Base-by-base conservation (phyloP, 1,284 basidiomycete genomes). In the Ganoderma resinaceum region DNA sequence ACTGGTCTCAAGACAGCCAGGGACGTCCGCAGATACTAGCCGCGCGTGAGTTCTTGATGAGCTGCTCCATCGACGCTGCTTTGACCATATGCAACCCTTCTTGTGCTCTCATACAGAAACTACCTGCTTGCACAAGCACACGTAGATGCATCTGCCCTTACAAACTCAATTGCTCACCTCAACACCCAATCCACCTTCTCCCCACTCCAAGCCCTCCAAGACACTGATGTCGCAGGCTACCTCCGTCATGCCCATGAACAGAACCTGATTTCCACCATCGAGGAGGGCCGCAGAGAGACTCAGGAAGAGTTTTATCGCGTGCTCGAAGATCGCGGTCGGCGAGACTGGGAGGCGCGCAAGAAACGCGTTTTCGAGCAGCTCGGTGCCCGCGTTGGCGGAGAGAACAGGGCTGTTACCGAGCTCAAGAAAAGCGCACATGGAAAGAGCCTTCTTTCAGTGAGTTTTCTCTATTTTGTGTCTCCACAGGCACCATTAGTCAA, bases 181-280 rank as follows among this genome's bases (percentile, higher is more conserved):
- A 95, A 96, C 78, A 90, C 95, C 0, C 84, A 91, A 0, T 85
- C 91, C n/a, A 95, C 95, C 0, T 97, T 97, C 78, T 91, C 95
- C 42, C 95, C 95, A 0, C 83, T 97, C 16, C 94, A 96, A 76
- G 92, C 95, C 8, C 86, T 97, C 33, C 92, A 94, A 78, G 95
- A 97, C 81, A 97, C 94, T 0, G 95, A 97, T 77, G 91, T 97
- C 58, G 89, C 92, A 42, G 94, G 94, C 40, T 97, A 94, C 79
- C 87, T 97, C 38, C 92, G 94, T 26, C 94, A 96, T 80, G 93
- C 94, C 7, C 95, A 97, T 76, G 96, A 98, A 80, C 96, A 97
- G 79, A 95, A 95, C 72, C 89, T 98, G 67, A 95, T 98, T 70
- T 94, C 94, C 4, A 95, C 95, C 2, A 97, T 98, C 68, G 96